Base-by-base conservation (phyloP, 106 monocot species). In the Dendrobium nobile region DNA sequence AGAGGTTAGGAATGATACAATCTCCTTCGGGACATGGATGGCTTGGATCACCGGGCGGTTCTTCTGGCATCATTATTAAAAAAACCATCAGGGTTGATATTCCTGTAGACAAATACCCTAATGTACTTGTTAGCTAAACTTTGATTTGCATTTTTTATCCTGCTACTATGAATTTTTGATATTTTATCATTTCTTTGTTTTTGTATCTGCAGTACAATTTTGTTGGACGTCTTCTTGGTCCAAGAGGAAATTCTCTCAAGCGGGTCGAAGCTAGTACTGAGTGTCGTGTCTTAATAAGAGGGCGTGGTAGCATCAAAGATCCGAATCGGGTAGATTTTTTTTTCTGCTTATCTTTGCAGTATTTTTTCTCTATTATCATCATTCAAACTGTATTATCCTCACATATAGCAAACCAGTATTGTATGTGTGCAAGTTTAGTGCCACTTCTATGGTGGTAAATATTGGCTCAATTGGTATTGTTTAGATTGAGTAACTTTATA, bases 31-130 rank as follows among this genome's bases (percentile, higher is more conserved):
- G 80, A 48, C 90, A 88, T 91, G 86, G 91, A 76, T 93, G 93
- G 93, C 84, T 83, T 78, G 92, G 90, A 45, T 92, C 91, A 67
- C 93, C 94, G 80, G 84, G 97, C 61, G 90, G 90, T 72, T 91
- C 92, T 11, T 89, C 94, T 40, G 84, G 91, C 79, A 82, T 92
- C 76, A 86, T 92, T 78, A 85, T 98, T 16, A 98, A 94, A 89
- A 98, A 92, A 87, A 94, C 85, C 13, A 88, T 98, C 37, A 94
- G 92, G 82, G 94, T 98, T 76, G 97, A 94, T 72, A 92, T 98
- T 85, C 97, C 92, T 45, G 92, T 92, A 31, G 97, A 94, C 73
- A 87, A 89, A 61, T 98, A 88, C 82, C 97, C 97, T 56, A 94
- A 79, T 84, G 97, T 98, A 94, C 41, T 41, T 58, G 2, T 74